These are phyloP conservation scores for Ampelomyces quisqualis DNA, from an alignment of 2,329 filamentous ascomycete species.

Conservation along the genomic window DNA sequence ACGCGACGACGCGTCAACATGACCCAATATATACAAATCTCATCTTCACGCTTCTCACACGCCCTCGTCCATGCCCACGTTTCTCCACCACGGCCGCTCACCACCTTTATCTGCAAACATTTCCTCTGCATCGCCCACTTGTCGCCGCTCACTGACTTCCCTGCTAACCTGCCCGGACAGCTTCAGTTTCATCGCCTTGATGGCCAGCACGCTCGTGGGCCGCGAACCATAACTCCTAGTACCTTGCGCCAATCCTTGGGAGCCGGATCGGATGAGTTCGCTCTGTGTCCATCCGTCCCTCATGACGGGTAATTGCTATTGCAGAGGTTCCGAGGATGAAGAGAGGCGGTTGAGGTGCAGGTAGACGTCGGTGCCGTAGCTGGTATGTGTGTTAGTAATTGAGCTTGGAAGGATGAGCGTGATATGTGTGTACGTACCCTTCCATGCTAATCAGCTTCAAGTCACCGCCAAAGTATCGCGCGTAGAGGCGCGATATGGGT, in stretches of 20 bases:
- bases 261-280: slow-evolving; percentile 32
- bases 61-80: slow-evolving; percentile 53
- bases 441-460: slow-evolving; percentile 99
- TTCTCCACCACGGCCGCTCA: slow-evolving; percentile 49
- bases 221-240: slow-evolving; percentile 10
- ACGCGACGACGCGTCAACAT: neutral
- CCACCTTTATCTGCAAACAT: slow-evolving; percentile 56
- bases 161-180: slow-evolving; percentile 55
- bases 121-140: slow-evolving; percentile 84
- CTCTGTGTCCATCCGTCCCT: slow-evolving; percentile 62
- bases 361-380: slow-evolving; percentile 97
- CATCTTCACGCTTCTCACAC: slow-evolving; percentile 33
- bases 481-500: slow-evolving; percentile 91
- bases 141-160: slow-evolving; percentile 82
- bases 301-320: slow-evolving; percentile 90
- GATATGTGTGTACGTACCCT: slow-evolving; percentile 69
- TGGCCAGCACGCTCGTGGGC: slow-evolving; percentile 45
- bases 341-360: slow-evolving; percentile 95
- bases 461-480: slow-evolving; percentile 95
- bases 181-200: slow-evolving; percentile 64
- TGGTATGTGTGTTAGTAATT: slow-evolving; percentile 45
- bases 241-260: slow-evolving; percentile 61
- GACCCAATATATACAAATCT: slow-evolving; percentile 1
- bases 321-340: slow-evolving; percentile 91
- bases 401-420: neutral